Base-by-base conservation (phyloP, 2,329 filamentous ascomycete genomes). In the Penicillium polonicum region DNA sequence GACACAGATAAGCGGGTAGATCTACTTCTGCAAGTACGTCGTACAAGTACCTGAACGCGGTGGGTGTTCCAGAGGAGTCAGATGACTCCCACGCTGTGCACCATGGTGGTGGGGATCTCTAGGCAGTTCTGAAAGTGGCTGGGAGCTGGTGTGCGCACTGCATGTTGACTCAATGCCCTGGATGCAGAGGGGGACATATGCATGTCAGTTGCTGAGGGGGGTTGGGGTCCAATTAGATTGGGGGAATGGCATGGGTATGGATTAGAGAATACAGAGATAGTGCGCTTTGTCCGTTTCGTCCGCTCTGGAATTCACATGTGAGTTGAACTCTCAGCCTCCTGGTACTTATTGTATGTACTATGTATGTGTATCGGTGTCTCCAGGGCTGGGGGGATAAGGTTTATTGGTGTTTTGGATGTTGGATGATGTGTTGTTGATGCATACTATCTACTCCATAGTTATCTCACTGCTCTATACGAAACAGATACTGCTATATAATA, bases 11-110 rank as follows among this genome's bases (percentile, higher is more conserved):
- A 56, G 41, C 41, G 41, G 27, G 45, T 43, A 55, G 48, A 45
- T 56, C 41, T 45, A 56, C 41, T 25, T 52, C 33, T 31, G 25
- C 25, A 52, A 49, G 21, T 36, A 51, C 1, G 43, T 48, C 31
- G 44, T n/a, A 49, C 45, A 43, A 35, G 36, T 51, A 50, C 45
- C 45, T 36, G 45, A 27, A 13, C 38, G 13, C 38, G 6, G n/a
- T 41, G 57, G 56, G 42, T 61, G 61, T 55, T 59, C 60, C 48
- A 43, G 46, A 27, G 43, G 27, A 53, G 63, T 66, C 64, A 65
- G 58, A 62, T 65, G 64, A 66, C 61, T 55, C 44, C 42, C 55
- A 61, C 53, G 54, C 51, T 38, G 54, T 60, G 55, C 39, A 58
- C 43, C 17, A 29, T 4, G 8, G 38, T 27, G 50, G n/a, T 33